Conservation (phyloP, 225 moss, liverwort and hornwort species). For the Marchantia polymorpha region DNA sequence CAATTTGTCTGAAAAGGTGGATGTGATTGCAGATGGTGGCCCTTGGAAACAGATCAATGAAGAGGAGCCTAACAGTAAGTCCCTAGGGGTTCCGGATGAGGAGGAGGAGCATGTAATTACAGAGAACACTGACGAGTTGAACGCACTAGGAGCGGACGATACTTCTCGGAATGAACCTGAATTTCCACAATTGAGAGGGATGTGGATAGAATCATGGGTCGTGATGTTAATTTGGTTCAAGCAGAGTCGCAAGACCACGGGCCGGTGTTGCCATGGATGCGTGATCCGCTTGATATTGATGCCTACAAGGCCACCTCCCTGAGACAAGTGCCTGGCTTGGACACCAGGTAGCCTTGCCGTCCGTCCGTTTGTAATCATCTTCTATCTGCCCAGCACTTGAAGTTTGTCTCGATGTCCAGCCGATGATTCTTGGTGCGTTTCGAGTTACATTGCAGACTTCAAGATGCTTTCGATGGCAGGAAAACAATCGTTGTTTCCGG, state of each 20-base stretch:
- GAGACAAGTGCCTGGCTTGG: slow-evolving; percentile 58
- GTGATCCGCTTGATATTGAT: slow-evolving; percentile 68
- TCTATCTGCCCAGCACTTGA: neutral
- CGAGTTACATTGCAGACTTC: slow-evolving; percentile 47
- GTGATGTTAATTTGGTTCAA: slow-evolving; percentile 10
- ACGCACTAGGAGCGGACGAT: neutral
- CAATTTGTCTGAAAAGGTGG: slow-evolving; percentile 28
- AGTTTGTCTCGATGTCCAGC: neutral
- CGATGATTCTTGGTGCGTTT: slow-evolving; percentile 14
- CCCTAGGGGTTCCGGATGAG: neutral
- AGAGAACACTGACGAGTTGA: neutral
- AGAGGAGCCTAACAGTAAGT: neutral
- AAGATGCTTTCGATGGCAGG: slow-evolving; percentile 65
- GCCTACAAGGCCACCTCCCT: slow-evolving; percentile 44
- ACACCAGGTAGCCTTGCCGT: slow-evolving; percentile 53
- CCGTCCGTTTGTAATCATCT: too few relatives aligned
- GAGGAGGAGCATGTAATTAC: neutral
- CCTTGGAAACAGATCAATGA: slow-evolving; percentile 2
- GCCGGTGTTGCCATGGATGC: slow-evolving; percentile 92
- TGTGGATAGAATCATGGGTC: slow-evolving; percentile 41
- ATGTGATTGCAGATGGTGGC: slow-evolving; percentile 24
- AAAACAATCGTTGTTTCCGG: slow-evolving; percentile 77
- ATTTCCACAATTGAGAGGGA: slow-evolving; percentile 40
- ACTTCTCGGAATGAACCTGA: slow-evolving; percentile 15
- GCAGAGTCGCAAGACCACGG: slow-evolving; percentile 45